Base-by-base conservation (phyloP, 1,139 yeast genomes). In the Williopsis jadinii region DNA sequence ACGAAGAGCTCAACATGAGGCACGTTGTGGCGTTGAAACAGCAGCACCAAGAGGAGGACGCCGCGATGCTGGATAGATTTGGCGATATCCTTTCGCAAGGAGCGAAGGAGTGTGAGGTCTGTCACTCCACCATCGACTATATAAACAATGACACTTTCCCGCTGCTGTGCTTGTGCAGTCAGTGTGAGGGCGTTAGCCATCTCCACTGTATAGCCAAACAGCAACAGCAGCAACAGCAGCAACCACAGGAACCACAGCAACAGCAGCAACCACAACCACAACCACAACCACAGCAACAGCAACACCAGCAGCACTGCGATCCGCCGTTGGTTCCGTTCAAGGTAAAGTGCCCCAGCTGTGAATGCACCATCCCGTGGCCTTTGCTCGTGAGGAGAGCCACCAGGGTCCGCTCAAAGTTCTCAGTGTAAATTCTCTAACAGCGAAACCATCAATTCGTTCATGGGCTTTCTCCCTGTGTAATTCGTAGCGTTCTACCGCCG, bases 121-220 rank as follows among this genome's bases (percentile, higher is more conserved):
- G 76, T 46, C 34, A 44, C 2, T 37, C 32, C 2, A 13, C 30
- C 1, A 58, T 69, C 13, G 68, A 70, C 40, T 66, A 65, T 31
- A 63, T 67, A 0, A 62, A 63, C 3, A 50, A 49, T 11, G 52
- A 55, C 9, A 45, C 46, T 2, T 43, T 35, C 11, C 66, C 66
- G 1, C 43, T 58, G 10, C 50, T 70, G 4, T 65, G 68, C 1
- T 54, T 67, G 9, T 75, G 81, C 41, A 54, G 59, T 27, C 58
- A 63, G 34, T 74, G 80, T 51, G 46, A 51, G 5, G 51, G 54
- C 10, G 51, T 64, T 3, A 59, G 62, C 26, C 83, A 78, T 56
- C 52, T 77, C 31, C 34, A 55, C 1, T 78, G 84, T 50, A 51
- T 74, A 36, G 66, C 70, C 3, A 46, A 52, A 40, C 43, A 41